Percentiles rank a stretch among this genome's conserved stretches.
Conservation (phyloP, 2,329 filamentous ascomycete species). For the Hymenoscyphus linearis region DNA sequence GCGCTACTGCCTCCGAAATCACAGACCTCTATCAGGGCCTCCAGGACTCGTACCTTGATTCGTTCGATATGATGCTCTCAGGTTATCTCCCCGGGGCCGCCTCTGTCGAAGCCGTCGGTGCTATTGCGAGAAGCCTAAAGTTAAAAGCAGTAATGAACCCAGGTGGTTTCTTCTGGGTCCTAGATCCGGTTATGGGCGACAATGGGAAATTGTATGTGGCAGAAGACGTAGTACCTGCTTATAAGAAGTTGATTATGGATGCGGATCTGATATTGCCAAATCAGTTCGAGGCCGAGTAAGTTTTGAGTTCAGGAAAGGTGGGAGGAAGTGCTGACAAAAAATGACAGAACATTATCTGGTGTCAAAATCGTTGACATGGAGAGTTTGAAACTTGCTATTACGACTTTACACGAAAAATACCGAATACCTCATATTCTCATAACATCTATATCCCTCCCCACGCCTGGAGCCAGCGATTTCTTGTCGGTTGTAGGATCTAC, state of each 20-base stretch:
- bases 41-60: constrained; percentile 74
- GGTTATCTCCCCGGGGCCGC: constrained; percentile 90
- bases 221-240: constrained; percentile 85
- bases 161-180: constrained; percentile 89
- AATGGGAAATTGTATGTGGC: constrained; percentile 88
- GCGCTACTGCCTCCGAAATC: constrained; percentile 76
- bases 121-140: constrained; percentile 76
- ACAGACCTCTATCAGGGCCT: constrained; percentile 78
- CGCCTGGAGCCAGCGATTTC: constrained; percentile 45
- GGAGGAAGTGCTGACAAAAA: constrained; percentile 11
- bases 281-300: constrained; percentile 93
- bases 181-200: constrained; percentile 98
- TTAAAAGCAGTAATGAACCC: constrained; percentile 55
- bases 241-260: constrained; percentile 70
- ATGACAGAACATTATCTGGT: constrained; percentile 69
- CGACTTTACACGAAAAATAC: constrained; percentile 69
- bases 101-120: constrained; percentile 76
- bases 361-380: constrained; percentile 72
- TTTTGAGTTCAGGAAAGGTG: constrained; percentile 11
- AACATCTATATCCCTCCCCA: constrained; percentile 71
- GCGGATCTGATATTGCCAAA: constrained; percentile 94
- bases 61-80: constrained; percentile 91
- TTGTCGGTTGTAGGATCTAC: constrained; percentile 76
- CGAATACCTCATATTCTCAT: constrained; percentile 84
- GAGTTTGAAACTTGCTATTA: constrained; percentile 68